Percentiles rank a stretch among this genome's conserved stretches.
Conservation (phyloP, 2,329 filamentous ascomycete genomes). For the Exophiala viscosa region DNA sequence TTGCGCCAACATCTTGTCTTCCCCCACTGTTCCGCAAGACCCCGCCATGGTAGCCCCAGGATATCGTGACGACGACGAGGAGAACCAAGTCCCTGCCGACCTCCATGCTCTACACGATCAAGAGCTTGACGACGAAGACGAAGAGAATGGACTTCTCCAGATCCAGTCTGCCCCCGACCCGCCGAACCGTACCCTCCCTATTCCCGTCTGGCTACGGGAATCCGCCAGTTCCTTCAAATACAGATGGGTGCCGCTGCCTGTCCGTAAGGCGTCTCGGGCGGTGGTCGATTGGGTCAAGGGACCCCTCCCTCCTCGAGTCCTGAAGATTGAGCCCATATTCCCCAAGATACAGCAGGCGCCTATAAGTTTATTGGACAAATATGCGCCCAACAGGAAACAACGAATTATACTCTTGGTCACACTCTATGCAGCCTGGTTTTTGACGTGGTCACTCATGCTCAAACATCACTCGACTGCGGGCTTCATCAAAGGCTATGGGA, state of each 20-base stretch:
- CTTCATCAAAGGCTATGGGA: conserved; percentile 48
- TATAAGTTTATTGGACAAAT: conserved; percentile 40
- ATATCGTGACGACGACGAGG: conserved; percentile 29
- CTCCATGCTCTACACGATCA: conserved; percentile 36
- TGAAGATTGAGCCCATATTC: conserved; percentile 46
- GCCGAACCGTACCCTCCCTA: conserved; percentile 21
- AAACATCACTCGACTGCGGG: conserved; percentile 45
- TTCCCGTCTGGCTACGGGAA: conserved; percentile 48
- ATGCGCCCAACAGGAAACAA: conserved; percentile 46
- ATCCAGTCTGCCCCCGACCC: conserved; percentile 25
- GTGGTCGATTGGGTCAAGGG: conserved; percentile 46
- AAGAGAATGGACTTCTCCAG: conserved; percentile 33
- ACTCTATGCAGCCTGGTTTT: conserved; percentile 46
- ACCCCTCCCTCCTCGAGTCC: conserved; percentile 44
- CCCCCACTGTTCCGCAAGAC: too few species aligned
- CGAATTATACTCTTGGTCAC: conserved; percentile 41
- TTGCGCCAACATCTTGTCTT: too few species aligned
- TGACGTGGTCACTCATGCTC: conserved; percentile 46
- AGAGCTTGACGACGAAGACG: conserved; percentile 34
- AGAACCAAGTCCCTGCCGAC: conserved; percentile 8
- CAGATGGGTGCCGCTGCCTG: conserved; percentile 46
- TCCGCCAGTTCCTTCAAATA: conserved; percentile 46
- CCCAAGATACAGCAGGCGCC: conserved; percentile 47
- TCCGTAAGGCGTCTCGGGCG: conserved; percentile 43
- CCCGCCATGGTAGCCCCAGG: conserved; percentile 3